Conservation (phyloP, 1,284 basidiomycete species). For the Ceratobasidium sp. region DNA sequence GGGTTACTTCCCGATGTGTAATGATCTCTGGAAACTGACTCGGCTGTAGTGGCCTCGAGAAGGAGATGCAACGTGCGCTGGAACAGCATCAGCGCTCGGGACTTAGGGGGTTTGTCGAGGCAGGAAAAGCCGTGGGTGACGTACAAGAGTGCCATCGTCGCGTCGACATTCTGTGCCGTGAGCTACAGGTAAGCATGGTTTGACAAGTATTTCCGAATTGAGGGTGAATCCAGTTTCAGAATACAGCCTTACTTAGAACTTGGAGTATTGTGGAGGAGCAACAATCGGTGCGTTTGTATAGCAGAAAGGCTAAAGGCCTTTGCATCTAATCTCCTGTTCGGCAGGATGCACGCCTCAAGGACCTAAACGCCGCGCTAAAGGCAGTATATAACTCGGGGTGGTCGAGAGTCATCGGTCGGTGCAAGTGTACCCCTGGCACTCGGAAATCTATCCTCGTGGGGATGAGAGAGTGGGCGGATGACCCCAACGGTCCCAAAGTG, state of each 20-base stretch:
- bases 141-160: too few relatives aligned
- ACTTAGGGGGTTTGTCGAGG: not conserved
- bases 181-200: not conserved
- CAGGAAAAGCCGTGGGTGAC: not conserved
- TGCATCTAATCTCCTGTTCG: not conserved
- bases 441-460: conserved; percentile 44
- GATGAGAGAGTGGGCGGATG: conserved; percentile 41
- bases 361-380: too few relatives aligned
- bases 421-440: conserved; percentile 42
- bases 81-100: not conserved
- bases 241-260: not conserved
- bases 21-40: too few relatives aligned
- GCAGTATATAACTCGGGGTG: not conserved
- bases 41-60: not conserved
- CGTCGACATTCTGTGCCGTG: not conserved
- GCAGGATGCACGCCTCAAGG: not conserved
- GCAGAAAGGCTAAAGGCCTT: not conserved
- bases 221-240: not conserved
- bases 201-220: not conserved
- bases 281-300: not conserved
- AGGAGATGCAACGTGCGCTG: not conserved
- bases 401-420: not conserved
- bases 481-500: conserved; percentile 37
- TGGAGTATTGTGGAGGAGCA: not conserved
- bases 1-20: not conserved